Percentiles rank a stretch among this genome's conserved stretches.
These are phyloP conservation scores for Ceratonia siliqua DNA, from an alignment of 306 rosid species.

Conservation along the genomic window DNA sequence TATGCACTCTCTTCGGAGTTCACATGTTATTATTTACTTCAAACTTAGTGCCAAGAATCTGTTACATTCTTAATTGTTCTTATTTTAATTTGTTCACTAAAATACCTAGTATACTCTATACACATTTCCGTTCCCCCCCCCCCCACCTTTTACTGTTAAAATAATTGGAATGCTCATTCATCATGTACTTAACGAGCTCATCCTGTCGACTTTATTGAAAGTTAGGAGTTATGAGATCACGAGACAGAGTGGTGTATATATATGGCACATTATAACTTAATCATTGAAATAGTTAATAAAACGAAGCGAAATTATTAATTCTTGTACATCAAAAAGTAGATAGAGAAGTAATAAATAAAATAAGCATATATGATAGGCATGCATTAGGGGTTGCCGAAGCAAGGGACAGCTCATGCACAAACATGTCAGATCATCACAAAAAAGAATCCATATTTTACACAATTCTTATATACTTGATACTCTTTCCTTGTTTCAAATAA, in stretches of 20 bases:
- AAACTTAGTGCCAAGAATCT: not conserved
- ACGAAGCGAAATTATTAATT: not conserved
- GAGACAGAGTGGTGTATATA: not conserved
- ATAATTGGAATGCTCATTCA: not conserved
- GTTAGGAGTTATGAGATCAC: not conserved
- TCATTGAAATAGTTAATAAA: slow-evolving; percentile 13
- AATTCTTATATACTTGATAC: not conserved
- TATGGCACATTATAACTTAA: slow-evolving; percentile 9
- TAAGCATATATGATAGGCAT: not conserved
- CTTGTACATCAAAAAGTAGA: not conserved
- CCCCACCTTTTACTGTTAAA: not conserved
- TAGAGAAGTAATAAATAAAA: not conserved
- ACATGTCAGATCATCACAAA: slow-evolving; percentile 49
- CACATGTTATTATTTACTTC: not conserved
- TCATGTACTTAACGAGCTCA: no score
- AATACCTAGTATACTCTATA: no score
- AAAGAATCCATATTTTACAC: slow-evolving; percentile 37
- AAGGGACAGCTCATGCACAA: slow-evolving; percentile 65
- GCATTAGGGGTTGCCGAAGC: slow-evolving; percentile 41
- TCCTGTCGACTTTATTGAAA: no score
- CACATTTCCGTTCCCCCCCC: no score
- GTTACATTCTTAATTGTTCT: not conserved
- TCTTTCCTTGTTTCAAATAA: slow-evolving; percentile 37
- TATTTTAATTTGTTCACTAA: not conserved
- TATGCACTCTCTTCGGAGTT: not conserved